phyloP scores from a whole-genome alignment of 345 rosid species.

The Syzygium jambos region DNA sequence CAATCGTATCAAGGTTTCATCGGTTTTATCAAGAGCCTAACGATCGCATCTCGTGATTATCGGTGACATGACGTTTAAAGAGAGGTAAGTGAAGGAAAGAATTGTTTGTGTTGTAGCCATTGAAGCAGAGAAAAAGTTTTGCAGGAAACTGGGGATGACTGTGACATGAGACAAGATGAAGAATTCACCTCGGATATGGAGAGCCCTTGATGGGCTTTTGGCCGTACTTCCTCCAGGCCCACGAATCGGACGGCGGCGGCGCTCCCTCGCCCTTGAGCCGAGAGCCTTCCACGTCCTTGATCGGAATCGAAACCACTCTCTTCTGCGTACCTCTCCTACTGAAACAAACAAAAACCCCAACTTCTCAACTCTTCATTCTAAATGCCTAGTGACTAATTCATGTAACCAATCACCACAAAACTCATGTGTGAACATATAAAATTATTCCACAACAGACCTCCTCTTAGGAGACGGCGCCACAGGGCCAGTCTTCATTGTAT shows the following conservation, averaged over 20 bases:
- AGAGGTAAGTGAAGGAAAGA: neutral
- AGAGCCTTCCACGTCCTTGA: slow-evolving; percentile 70
- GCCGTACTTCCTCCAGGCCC: slow-evolving; percentile 99
- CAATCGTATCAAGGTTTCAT: neutral
- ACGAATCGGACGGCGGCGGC: slow-evolving; percentile 92
- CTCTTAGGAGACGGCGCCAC: slow-evolving; percentile 45
- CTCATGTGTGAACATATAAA: neutral
- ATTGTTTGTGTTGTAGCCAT: neutral
- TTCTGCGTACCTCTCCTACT: slow-evolving; percentile 62
- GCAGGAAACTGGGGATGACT: neutral
- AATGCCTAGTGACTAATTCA: neutral
- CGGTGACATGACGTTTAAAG: neutral
- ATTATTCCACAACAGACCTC: slow-evolving; percentile 20
- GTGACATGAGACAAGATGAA: neutral
- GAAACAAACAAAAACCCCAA: slow-evolving; percentile 2
- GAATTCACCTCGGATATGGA: slow-evolving; percentile 70
- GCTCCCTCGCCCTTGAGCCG: slow-evolving; percentile 68
- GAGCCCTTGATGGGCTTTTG: slow-evolving; percentile 99
- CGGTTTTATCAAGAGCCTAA: neutral
- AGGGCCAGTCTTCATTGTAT: slow-evolving; percentile 23
- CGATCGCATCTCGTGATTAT: neutral
- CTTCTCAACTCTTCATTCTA: neutral
- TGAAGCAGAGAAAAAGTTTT: neutral
- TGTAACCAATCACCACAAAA: neutral
- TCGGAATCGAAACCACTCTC: slow-evolving; percentile 76